Conservation (phyloP, 495 filamentous ascomycete genomes). For the Penicillium goetzii region DNA sequence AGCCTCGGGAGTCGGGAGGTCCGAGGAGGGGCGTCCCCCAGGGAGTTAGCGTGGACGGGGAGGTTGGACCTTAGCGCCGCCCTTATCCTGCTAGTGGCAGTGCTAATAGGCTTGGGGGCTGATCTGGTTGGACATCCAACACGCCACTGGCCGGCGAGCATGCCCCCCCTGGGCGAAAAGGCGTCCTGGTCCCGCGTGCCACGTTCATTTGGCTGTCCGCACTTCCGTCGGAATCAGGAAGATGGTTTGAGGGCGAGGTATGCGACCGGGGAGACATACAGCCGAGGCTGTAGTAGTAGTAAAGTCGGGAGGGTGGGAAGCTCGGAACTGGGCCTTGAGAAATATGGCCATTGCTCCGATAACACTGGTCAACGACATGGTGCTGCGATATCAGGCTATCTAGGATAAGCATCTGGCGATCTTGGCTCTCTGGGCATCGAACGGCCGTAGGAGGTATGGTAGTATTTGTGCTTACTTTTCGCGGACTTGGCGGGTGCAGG, state of each 20-base stretch:
- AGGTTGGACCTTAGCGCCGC: conserved; percentile 11
- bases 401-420: neutral
- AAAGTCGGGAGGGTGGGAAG: neutral
- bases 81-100: conserved; percentile 14
- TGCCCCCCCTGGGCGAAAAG: neutral
- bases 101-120: conserved; percentile 6
- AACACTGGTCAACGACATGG: neutral
- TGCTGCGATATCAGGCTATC: neutral
- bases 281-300: neutral
- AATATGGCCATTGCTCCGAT: neutral
- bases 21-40: neutral
- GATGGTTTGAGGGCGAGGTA: neutral
- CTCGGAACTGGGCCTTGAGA: neutral
- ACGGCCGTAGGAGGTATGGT: neutral
- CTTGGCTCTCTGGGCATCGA: neutral
- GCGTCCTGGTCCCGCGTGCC: conserved; percentile 3
- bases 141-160: conserved; percentile 4
- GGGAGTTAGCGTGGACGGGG: conserved; percentile 2
- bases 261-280: conserved; percentile 1
- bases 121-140: neutral
- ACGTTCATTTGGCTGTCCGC: conserved; percentile 11
- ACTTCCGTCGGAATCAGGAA: conserved; percentile 4
- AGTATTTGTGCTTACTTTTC: neutral
- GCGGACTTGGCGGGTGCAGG: neutral
- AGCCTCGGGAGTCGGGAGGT: neutral